Evolutionary conservation across 768 basidiomycete species (phyloP), one percentile per base, ranked within the genome.

Genomic region (Cubamyces sp.): DNA sequence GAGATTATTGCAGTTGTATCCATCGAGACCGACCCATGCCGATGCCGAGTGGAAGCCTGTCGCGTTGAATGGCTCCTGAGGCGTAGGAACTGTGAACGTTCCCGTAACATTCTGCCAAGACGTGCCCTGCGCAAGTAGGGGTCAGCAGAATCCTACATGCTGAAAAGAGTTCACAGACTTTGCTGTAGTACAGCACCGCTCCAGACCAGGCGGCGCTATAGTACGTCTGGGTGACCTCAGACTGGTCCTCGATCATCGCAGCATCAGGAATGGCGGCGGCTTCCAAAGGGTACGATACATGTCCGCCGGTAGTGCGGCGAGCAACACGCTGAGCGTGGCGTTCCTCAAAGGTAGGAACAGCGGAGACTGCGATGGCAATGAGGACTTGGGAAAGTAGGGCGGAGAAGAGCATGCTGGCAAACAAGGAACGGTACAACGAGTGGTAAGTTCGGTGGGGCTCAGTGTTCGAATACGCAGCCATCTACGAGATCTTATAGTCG

Each of bases 1-100:
- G 57, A 77, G 75, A 25, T 74, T 73, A 43, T 65, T 68, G 60
- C 76, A 77, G 28, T 75, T 74, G 68, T 74, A 73, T 28, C 76
- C 76, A 60, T 75, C 75, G 54, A 76, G 74, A 34, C 76, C 75
- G 57, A 77, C 75, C 75, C 74, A 77, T 3, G 74, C 73, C 18
- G 76, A 73, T 0, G 74, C 71, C 15, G 76, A 65, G 66, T 72
- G 64, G 18, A 61, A 60, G 53, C 68, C 62, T 18, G 63, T 60
- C 46, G 65, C 69, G 46, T 66, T 69, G 21, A 70, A 70, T 18
- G 69, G 67, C 53, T 66, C 68, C 6, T 54, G 56, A 15, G 74
- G 74, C 14, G 71, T 76, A 26, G 75, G 75, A 15, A 76, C 71
- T n/a, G 67, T 66, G 62, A 76, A 74, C 4, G 75, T 77, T 9